Conservation (phyloP, 2,329 filamentous ascomycete species). For the Dothistroma pini region DNA sequence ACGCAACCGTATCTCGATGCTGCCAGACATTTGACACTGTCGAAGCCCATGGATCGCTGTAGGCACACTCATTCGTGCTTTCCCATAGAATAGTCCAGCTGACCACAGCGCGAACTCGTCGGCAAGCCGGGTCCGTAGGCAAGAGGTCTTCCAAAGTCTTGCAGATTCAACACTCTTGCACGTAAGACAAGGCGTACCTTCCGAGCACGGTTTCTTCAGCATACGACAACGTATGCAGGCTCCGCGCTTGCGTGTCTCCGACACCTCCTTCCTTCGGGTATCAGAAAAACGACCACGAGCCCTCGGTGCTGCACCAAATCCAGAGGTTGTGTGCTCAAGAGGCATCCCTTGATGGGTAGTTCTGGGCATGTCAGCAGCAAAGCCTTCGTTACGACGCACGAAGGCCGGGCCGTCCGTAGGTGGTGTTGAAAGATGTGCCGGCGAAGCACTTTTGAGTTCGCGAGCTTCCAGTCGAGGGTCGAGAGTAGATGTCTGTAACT, state of each 20-base stretch:
- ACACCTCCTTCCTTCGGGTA: slow-evolving; percentile 55
- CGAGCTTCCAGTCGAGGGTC: not conserved
- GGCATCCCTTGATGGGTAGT: not conserved
- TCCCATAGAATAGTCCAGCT: slow-evolving; percentile 49
- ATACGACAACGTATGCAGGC: slow-evolving; percentile 62
- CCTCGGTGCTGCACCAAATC: slow-evolving; percentile 18
- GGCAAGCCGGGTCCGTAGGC: slow-evolving; percentile 55
- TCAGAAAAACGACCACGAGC: slow-evolving; percentile 56
- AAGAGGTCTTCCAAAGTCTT: slow-evolving; percentile 58
- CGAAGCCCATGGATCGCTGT: slow-evolving; percentile 48
- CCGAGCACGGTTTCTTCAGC: slow-evolving; percentile 62
- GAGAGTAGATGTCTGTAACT: not conserved
- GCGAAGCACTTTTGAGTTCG: not conserved
- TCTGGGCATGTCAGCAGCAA: not conserved
- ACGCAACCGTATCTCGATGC: slow-evolving; percentile 53
- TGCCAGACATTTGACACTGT: slow-evolving; percentile 48
- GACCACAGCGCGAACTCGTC: slow-evolving; percentile 58
- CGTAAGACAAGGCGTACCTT: slow-evolving; percentile 57
- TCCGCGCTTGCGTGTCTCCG: slow-evolving; percentile 57
- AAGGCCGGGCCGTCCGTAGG: too few species aligned
- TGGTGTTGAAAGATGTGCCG: not conserved
- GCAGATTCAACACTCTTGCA: slow-evolving; percentile 59
- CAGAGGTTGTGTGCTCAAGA: slow-evolving; percentile 2
- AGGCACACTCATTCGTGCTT: slow-evolving; percentile 51
- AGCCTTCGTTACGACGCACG: too few species aligned